Evolutionary conservation across 2,329 filamentous ascomycete genomes (phyloP).

Genomic region (Xylariaceae sp.): DNA sequence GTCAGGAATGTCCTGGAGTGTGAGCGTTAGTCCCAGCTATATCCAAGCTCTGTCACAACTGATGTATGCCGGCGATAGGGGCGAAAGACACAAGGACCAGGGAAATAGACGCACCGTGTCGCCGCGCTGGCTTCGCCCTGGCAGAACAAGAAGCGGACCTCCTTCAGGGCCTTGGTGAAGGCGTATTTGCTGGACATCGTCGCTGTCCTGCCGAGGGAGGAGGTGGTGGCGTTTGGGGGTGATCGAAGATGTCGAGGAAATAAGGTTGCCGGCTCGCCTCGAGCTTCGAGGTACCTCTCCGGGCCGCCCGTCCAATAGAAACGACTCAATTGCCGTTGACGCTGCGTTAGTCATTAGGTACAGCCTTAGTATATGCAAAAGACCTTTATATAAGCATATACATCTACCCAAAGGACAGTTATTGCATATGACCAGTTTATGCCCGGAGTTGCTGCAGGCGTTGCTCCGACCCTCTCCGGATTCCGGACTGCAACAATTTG

Average conservation of each 20-base stretch:
- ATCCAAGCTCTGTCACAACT: not conserved
- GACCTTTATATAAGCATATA: not conserved
- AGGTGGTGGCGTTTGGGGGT: conserved; percentile 2
- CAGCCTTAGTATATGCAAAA: not conserved
- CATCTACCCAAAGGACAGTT: not conserved
- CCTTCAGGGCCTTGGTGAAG: conserved; percentile 83
- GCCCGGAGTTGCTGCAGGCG: conserved; percentile 4
- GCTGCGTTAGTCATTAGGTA: not conserved
- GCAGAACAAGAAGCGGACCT: conserved; percentile 96
- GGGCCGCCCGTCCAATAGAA: not conserved
- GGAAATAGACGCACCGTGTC: conserved; percentile 61
- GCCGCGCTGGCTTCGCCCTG: conserved; percentile 87
- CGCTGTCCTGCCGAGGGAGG: conserved; percentile 20
- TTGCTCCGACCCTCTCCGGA: conserved; percentile 21
- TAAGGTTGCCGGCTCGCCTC: conserved; percentile 19
- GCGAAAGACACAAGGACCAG: not conserved
- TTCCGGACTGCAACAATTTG: not conserved
- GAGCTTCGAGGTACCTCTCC: not conserved
- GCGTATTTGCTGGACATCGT: conserved; percentile 89
- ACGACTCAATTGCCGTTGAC: conserved; percentile 3
- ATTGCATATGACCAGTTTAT: not conserved
- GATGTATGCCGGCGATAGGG: not conserved
- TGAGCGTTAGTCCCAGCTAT: not conserved
- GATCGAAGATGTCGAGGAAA: conserved; percentile 24
- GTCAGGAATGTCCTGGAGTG: conserved; percentile 74